Conservation (phyloP, 352 stramenopile genomes). For the Hyaloperonospora arabidopsidis region DNA sequence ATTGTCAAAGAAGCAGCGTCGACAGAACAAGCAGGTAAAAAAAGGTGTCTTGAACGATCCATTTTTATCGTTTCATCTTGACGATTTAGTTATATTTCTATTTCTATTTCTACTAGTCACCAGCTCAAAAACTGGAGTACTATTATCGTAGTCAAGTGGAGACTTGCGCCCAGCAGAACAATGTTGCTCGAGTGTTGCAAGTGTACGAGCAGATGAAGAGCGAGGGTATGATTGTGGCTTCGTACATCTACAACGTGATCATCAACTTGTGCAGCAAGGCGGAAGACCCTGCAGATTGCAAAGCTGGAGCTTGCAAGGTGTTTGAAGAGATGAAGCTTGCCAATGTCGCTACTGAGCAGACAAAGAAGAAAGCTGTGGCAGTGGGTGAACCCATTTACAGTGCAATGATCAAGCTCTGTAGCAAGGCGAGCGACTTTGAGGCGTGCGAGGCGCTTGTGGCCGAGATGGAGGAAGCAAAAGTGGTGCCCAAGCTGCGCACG, state of each 20-base stretch:
- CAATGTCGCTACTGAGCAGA: constrained; percentile 6
- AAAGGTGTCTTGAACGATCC: too few relatives aligned
- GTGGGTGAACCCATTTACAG: constrained; percentile 65
- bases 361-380: constrained; percentile 11
- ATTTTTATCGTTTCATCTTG: neutral
- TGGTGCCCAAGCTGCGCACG: constrained; percentile 63
- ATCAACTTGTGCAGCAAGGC: constrained; percentile 56
- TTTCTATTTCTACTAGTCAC: constrained; percentile 26
- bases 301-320: constrained; percentile 39
- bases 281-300: constrained; percentile 27
- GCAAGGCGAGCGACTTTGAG: constrained; percentile 49
- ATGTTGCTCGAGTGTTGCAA: constrained; percentile 34
- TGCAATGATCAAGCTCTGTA: constrained; percentile 69
- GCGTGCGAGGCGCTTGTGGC: constrained; percentile 41
- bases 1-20: constrained; percentile 35
- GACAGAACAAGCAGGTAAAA: constrained; percentile 48
- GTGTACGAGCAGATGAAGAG: constrained; percentile 50
- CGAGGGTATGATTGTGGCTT: constrained; percentile 22
- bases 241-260: constrained; percentile 54
- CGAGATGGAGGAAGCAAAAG: constrained; percentile 37
- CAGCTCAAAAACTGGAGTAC: constrained; percentile 30
- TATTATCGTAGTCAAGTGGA: constrained; percentile 42
- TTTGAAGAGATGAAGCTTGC: constrained; percentile 64
- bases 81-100: neutral
- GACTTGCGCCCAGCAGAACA: constrained; percentile 30